Conservation (phyloP, 2,329 filamentous ascomycete species). For the Xylariales sp. region DNA sequence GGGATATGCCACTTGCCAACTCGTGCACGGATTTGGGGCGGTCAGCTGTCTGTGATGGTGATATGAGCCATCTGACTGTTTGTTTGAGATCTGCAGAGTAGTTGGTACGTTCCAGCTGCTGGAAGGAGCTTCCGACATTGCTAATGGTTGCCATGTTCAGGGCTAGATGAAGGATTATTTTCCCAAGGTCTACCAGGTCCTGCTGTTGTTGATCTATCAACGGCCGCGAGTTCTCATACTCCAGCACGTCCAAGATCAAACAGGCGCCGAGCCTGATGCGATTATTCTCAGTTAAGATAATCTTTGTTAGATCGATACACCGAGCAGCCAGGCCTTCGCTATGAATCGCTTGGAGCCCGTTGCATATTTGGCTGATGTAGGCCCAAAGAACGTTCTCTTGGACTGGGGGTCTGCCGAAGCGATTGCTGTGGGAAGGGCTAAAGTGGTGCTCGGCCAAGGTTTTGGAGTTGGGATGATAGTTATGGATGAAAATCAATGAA, state of each 20-base stretch:
- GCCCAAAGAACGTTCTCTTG: conserved; percentile 80
- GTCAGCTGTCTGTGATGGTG: conserved; percentile 47
- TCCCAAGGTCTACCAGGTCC: conserved; percentile 80
- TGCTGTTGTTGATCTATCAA: conserved; percentile 78
- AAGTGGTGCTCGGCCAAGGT: conserved; percentile 84
- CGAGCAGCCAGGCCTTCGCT: conserved; percentile 75
- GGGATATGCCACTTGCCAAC: conserved; percentile 73
- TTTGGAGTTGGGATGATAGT: conserved; percentile 88
- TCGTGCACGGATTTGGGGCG: conserved; percentile 69
- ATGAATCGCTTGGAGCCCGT: conserved; percentile 83
- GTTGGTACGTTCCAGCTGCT: conserved; percentile 63
- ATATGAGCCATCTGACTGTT: conserved; percentile 77
- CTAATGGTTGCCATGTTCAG: conserved; percentile 59
- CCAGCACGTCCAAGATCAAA: conserved; percentile 82
- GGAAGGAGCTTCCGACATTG: conserved; percentile 67
- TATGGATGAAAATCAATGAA: conserved; percentile 88
- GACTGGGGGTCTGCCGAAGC: conserved; percentile 44
- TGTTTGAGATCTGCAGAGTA: conserved; percentile 79
- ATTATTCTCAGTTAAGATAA: conserved; percentile 86
- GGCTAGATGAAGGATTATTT: conserved; percentile 77
- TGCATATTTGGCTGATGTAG: conserved; percentile 88
- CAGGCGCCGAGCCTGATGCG: conserved; percentile 85
- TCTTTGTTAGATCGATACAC: conserved; percentile 81
- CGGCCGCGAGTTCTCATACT: conserved; percentile 67
- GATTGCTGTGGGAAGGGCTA: conserved; percentile 36